These are phyloP conservation scores for Luzula sylvatica DNA, from an alignment of 176 grass and related monocot species.

Conservation along the genomic window DNA sequence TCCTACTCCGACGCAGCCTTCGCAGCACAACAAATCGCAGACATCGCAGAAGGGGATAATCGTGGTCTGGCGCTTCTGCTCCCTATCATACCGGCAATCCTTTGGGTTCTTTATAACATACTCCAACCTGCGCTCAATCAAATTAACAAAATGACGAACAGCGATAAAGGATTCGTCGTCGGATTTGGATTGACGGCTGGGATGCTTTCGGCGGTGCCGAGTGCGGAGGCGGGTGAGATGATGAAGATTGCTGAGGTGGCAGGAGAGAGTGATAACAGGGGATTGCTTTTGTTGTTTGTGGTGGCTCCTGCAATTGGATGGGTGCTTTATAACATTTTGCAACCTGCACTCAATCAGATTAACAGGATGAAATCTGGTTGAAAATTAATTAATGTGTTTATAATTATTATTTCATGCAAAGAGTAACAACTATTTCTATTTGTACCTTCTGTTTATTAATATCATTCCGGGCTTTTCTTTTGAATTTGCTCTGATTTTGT, in stretches of 20 bases:
- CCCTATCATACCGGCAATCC: constrained; percentile 52
- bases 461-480: too few species aligned
- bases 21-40: constrained; percentile 39
- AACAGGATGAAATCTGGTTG: constrained; percentile 47
- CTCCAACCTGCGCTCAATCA: constrained; percentile 78
- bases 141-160: constrained; percentile 40
- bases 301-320: constrained; percentile 38
- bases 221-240: constrained; percentile 29
- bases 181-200: constrained; percentile 28
- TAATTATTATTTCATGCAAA: too few species aligned
- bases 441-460: too few species aligned
- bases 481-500: too few species aligned
- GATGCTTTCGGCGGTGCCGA: constrained; percentile 19
- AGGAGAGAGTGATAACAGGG: constrained; percentile 27
- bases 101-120: constrained; percentile 83
- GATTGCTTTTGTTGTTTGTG: constrained; percentile 39
- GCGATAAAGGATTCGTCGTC: constrained; percentile 30
- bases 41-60: constrained; percentile 44
- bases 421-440: too few species aligned
- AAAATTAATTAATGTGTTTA: constrained; percentile 3
- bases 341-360: constrained; percentile 51
- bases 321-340: constrained; percentile 48
- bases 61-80: constrained; percentile 46
- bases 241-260: constrained; percentile 14
- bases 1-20: constrained; percentile 36